Percentiles rank a stretch among this genome's conserved stretches.
Conservation (phyloP, 208 protist genomes). For the Trypanosoma melophagium region DNA sequence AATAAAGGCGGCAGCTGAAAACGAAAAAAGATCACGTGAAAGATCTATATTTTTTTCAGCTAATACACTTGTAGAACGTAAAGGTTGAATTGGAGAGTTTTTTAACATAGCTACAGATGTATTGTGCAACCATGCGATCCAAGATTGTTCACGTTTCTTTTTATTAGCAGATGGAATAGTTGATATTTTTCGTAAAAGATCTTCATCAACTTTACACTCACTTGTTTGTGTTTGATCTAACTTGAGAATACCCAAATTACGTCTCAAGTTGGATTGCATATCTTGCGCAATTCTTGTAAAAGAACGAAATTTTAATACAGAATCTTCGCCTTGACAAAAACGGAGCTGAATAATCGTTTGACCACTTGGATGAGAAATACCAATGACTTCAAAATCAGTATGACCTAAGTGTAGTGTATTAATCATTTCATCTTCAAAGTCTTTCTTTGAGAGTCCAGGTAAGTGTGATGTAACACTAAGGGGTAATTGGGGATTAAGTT, state of each 20-base stretch:
- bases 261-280: conserved; percentile 76
- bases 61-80: conserved; percentile 49
- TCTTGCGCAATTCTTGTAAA: conserved; percentile 83
- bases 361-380: conserved; percentile 54
- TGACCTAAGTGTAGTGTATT: conserved; percentile 44
- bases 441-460: conserved; percentile 60
- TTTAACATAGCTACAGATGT: conserved; percentile 66
- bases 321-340: conserved; percentile 50
- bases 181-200: conserved; percentile 59
- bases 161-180: conserved; percentile 70
- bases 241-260: conserved; percentile 77
- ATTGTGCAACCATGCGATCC: conserved; percentile 88
- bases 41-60: conserved; percentile 75
- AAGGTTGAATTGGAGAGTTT: conserved; percentile 79
- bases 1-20: conserved; percentile 78
- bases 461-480: conserved; percentile 73
- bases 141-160: conserved; percentile 87
- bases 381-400: conserved; percentile 61
- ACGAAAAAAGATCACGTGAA: conserved; percentile 79
- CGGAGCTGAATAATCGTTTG: conserved; percentile 80
- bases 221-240: conserved; percentile 69
- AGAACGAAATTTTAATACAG: conserved; percentile 58
- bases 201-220: conserved; percentile 40
- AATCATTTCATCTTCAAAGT: conserved; percentile 83
- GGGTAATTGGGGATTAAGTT: conserved; percentile 70